These are phyloP conservation scores for Bocquillonia castaneifolia DNA, from an alignment of 441 rosid species.

Conservation along the genomic window DNA sequence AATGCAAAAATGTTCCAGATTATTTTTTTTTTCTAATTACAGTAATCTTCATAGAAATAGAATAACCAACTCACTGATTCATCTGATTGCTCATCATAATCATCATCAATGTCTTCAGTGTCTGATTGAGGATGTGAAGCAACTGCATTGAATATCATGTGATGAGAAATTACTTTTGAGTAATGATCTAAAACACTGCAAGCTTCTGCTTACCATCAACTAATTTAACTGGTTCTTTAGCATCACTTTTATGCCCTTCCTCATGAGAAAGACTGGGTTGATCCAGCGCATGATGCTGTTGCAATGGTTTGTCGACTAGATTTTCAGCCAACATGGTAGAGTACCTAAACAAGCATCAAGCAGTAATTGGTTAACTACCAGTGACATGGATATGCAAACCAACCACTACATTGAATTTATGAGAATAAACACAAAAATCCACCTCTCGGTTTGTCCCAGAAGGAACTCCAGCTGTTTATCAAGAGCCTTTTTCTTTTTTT, in stretches of 20 bases:
- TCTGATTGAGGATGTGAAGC: constrained; percentile 42
- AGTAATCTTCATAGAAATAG: constrained; percentile 1
- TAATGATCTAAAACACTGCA: constrained; percentile 17
- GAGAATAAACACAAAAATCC: not conserved
- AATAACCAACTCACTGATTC: constrained; percentile 55
- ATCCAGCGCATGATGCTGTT: constrained; percentile 33
- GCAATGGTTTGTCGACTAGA: constrained; percentile 58
- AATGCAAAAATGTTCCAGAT: not conserved
- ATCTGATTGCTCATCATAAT: constrained; percentile 58
- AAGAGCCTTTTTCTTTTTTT: constrained; percentile 93
- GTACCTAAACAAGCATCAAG: constrained; percentile 50
- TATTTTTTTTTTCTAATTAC: not conserved
- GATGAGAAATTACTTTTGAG: constrained; percentile 19
- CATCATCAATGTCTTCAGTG: constrained; percentile 57
- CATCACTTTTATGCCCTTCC: constrained; percentile 35
- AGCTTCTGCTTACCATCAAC: constrained; percentile 45
- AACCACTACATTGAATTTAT: not conserved
- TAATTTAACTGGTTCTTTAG: constrained; percentile 33
- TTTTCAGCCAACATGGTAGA: constrained; percentile 99
- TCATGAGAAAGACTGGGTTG: constrained; percentile 28
- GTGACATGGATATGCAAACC: not conserved
- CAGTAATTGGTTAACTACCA: constrained; percentile 17
- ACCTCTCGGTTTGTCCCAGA: constrained; percentile 99
- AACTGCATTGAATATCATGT: constrained; percentile 1
- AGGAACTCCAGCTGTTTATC: constrained; percentile 98